Evolutionary conservation across 345 rosid genomes (phyloP), one percentile per base, ranked within the genome.

Genomic region (Linum usitatissimum): DNA sequence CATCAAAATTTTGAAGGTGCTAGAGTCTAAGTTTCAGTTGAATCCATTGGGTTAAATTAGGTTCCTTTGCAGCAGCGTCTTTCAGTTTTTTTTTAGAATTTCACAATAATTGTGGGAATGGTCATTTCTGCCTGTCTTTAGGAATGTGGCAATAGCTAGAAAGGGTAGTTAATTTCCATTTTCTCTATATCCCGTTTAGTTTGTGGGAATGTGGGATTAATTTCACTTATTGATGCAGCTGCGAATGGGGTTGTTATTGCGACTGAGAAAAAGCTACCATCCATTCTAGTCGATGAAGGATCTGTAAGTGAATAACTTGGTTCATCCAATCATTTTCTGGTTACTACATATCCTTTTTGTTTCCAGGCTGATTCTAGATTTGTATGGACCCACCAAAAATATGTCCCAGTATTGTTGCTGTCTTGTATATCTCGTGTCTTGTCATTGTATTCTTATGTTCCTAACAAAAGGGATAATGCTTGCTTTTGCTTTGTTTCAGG

Each of bases 221-320:
- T 6, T 10, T 45, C 51, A 13, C 51, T 39, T 8, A 9, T 62
- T 53, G 12, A 70, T 84, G 62, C 80, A 92, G 97, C 97, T 79
- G 83, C 90, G 21, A 89, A 92, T 67, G 98, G 97, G 19, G 98
- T 92, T 70, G 93, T 92, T 60, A 85, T 92, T 49, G 98, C 98
- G 0, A 89, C 96, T 0, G 98, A 92, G 79, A 89, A 92, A 80
- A 92, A 92, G 62, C 66, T 92, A 42, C 95, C 98, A 14, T 89
- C 98, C 19, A 92, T 89, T 70, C 79, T 92, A 69, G 97, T 92
- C 45, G 98, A 92, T 66, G 97, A 92, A 76, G 36, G 88, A 19
- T 92, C 95, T 66, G 98, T 92, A 66, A 81, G 97, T 76, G 17
- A 21, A 17, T 10, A 31, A 53, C 51, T 18, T 36, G 20, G 19